Evolutionary conservation across 2,329 filamentous ascomycete genomes (phyloP).

Genomic region (Herpomyces periplanetae): DNA sequence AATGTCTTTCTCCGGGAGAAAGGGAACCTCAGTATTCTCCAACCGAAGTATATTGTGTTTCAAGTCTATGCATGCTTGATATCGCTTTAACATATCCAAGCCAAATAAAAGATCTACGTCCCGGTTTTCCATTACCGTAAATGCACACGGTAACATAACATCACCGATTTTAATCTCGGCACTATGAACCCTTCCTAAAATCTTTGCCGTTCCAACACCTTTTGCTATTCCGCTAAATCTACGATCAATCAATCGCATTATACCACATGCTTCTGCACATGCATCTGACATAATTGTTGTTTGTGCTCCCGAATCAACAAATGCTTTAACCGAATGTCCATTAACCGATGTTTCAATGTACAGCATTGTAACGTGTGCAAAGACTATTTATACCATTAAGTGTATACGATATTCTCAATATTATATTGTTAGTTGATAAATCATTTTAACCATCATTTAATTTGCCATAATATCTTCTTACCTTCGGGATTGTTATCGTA

Average conservation of each 20-base stretch:
- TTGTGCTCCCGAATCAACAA: slow-evolving; percentile 88
- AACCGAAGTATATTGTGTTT: slow-evolving; percentile 51
- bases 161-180: slow-evolving; percentile 75
- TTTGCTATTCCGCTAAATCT: slow-evolving; percentile 68
- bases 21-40: slow-evolving; percentile 49
- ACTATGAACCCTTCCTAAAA: slow-evolving; percentile 73
- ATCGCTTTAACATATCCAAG: slow-evolving; percentile 80
- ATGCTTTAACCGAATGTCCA: slow-evolving; percentile 56
- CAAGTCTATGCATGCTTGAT: slow-evolving; percentile 71
- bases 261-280: slow-evolving; percentile 63
- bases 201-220: slow-evolving; percentile 71
- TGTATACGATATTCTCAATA: background rate
- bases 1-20: slow-evolving; percentile 68
- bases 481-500: slow-evolving; percentile 94
- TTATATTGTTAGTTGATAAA: slow-evolving; percentile 1
- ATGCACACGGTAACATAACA: slow-evolving; percentile 46
- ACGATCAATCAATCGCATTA: slow-evolving; percentile 76
- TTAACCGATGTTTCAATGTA: slow-evolving; percentile 92
- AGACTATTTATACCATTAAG: slow-evolving; percentile 12
- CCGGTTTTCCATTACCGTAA: slow-evolving; percentile 98
- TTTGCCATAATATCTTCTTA: too few relatives aligned
- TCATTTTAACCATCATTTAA: background rate
- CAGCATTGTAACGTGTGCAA: slow-evolving; percentile 73
- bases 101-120: slow-evolving; percentile 70
- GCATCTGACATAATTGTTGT: slow-evolving; percentile 93